Evolutionary conservation across 2,329 filamentous ascomycete species (phyloP).

Genomic region (Fusarium sp.): DNA sequence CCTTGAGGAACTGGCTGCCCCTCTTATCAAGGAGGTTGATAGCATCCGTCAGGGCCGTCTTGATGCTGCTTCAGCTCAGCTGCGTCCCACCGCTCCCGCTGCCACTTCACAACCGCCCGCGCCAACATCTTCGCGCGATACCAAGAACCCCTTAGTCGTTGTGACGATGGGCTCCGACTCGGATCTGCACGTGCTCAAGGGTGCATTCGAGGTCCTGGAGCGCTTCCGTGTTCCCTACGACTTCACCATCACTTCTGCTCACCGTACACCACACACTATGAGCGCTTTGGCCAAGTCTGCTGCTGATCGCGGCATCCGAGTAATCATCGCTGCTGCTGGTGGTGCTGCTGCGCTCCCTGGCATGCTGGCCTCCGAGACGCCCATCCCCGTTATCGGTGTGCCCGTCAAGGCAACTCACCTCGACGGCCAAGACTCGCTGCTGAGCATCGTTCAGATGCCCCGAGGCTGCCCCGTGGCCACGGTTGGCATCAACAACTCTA

Average conservation of each 20-base stretch:
- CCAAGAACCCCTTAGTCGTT: conserved; percentile 70
- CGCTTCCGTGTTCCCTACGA: conserved; percentile 80
- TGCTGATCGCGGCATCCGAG: conserved; percentile 73
- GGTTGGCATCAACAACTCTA: conserved; percentile 83
- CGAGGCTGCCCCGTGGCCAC: conserved; percentile 79
- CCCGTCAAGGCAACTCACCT: conserved; percentile 80
- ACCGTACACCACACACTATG: conserved; percentile 80
- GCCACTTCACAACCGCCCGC: conserved; percentile 9
- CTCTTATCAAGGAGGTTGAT: conserved; percentile 76
- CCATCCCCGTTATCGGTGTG: conserved; percentile 81
- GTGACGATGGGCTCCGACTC: conserved; percentile 89
- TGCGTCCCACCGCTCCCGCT: conserved; percentile 49
- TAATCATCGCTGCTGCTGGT: conserved; percentile 81
- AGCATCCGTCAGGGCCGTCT: conserved; percentile 68
- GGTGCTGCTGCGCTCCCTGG: conserved; percentile 80
- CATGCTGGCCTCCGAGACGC: conserved; percentile 79
- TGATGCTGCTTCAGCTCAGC: conserved; percentile 51
- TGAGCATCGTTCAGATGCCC: conserved; percentile 84
- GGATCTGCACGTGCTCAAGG: conserved; percentile 75
- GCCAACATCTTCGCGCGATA: conserved; percentile 39
- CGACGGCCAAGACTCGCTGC: conserved; percentile 77
- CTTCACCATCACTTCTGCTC: conserved; percentile 82
- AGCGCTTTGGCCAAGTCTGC: conserved; percentile 73
- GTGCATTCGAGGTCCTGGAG: conserved; percentile 74
- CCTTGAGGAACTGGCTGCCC: conserved; percentile 68